These are phyloP conservation scores for Metschnikowia lunata DNA, from an alignment of 805 yeast species.

Conservation along the genomic window DNA sequence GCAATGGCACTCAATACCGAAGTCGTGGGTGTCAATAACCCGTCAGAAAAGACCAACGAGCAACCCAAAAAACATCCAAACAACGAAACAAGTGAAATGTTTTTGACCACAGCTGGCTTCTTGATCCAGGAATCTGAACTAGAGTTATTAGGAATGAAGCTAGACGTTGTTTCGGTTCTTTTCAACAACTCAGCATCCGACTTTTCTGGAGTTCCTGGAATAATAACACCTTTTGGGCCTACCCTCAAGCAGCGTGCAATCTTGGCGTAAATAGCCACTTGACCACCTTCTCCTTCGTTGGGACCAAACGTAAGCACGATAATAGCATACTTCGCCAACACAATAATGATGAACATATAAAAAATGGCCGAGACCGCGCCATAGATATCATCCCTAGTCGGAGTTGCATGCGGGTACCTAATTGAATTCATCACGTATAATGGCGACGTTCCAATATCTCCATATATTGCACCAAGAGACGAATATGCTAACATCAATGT, in stretches of 20 bases:
- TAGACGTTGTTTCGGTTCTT: slow-evolving; percentile 37
- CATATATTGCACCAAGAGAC: slow-evolving; percentile 61
- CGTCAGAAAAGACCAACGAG: slow-evolving; percentile 54
- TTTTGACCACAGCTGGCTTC: slow-evolving; percentile 23
- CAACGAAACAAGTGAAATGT: slow-evolving; percentile 31
- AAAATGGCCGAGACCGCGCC: slow-evolving; percentile 53
- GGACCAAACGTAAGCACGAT: slow-evolving; percentile 50
- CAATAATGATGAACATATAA: slow-evolving; percentile 52
- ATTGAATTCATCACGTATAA: slow-evolving; percentile 43
- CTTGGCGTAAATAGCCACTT: slow-evolving; percentile 58
- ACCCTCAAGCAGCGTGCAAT: slow-evolving; percentile 46
- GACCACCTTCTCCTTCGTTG: slow-evolving; percentile 61
- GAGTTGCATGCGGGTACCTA: slow-evolving; percentile 24
- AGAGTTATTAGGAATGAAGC: slow-evolving; percentile 19
- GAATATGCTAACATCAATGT: slow-evolving; percentile 32
- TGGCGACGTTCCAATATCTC: slow-evolving; percentile 63
- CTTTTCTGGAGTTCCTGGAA: slow-evolving; percentile 36
- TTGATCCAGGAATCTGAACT: slow-evolving; percentile 17
- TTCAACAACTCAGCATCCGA: slow-evolving; percentile 26
- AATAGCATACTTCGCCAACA: slow-evolving; percentile 47
- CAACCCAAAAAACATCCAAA: slow-evolving; percentile 50
- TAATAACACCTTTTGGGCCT: slow-evolving; percentile 43
- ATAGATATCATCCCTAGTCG: slow-evolving; percentile 37
- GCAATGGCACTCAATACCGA: slow-evolving; percentile 55
- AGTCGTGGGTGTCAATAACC: slow-evolving; percentile 59